Evolutionary conservation across 2,329 filamentous ascomycete genomes (phyloP).

Genomic region (Aspergillus sp.): DNA sequence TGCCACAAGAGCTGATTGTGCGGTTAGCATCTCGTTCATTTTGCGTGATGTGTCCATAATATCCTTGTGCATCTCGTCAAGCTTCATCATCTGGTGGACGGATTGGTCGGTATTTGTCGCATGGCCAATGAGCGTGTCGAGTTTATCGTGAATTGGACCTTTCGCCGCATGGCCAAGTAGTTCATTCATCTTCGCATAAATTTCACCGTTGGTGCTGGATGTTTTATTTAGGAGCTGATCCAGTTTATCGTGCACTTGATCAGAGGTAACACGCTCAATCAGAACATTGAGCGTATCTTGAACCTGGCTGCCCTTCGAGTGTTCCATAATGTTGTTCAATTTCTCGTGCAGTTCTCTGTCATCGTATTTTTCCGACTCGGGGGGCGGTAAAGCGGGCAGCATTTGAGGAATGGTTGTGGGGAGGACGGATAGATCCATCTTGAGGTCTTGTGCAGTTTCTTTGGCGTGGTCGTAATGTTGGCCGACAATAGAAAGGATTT

Average conservation of each 20-base stretch:
- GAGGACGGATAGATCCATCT: constrained; percentile 53
- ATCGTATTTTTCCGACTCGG: constrained; percentile 63
- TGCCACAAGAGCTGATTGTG: constrained; percentile 53
- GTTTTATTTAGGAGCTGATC: constrained; percentile 43
- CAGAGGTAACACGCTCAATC: constrained; percentile 50
- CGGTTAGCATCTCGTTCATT: constrained; percentile 67
- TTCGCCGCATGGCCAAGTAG: constrained; percentile 40
- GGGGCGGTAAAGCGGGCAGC: constrained; percentile 51
- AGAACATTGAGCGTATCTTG: constrained; percentile 58
- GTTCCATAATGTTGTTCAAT: constrained; percentile 48
- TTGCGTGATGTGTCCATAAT: constrained; percentile 82
- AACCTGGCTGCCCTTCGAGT: constrained; percentile 50
- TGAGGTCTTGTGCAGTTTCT: constrained; percentile 61
- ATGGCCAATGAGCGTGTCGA: constrained; percentile 50
- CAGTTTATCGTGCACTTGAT: constrained; percentile 59
- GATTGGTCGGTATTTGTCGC: constrained; percentile 65
- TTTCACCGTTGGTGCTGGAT: constrained; percentile 34
- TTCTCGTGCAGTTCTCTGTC: constrained; percentile 58
- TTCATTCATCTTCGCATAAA: constrained; percentile 60
- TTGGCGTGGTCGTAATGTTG: constrained; percentile 90
- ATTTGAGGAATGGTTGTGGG: constrained; percentile 56
- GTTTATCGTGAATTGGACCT: constrained; percentile 34
- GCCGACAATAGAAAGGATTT: constrained; percentile 78
- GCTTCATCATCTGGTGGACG: constrained; percentile 72
- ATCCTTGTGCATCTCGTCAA: constrained; percentile 86